phyloP scores from a whole-genome alignment of 1,284 basidiomycete species.

The Inonotus obliquus region DNA sequence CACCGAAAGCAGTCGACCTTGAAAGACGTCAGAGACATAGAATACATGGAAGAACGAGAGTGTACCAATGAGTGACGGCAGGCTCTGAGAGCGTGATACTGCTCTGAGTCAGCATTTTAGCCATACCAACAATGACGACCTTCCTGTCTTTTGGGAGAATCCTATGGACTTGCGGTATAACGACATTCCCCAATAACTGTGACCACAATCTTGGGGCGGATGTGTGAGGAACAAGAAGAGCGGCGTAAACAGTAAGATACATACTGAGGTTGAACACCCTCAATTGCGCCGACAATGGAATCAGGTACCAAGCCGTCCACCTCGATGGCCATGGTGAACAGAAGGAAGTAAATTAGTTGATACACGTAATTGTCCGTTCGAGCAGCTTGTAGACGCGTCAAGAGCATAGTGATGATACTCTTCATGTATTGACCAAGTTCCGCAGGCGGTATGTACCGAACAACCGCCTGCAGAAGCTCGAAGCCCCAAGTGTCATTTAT shows the following conservation, averaged over 20 bases:
- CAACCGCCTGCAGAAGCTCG: constrained; percentile 80
- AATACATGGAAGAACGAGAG: constrained; percentile 1
- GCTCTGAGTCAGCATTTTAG: constrained; percentile 74
- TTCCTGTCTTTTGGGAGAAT: constrained; percentile 82
- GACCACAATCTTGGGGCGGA: constrained; percentile 65
- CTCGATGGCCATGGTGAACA: constrained; percentile 72
- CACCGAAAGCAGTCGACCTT: constrained; percentile 67
- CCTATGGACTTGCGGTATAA: constrained; percentile 80
- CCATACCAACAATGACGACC: constrained; percentile 80
- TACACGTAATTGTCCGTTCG: constrained; percentile 91
- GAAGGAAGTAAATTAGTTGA: constrained; percentile 76
- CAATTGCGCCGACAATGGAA: constrained; percentile 71
- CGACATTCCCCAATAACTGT: constrained; percentile 75
- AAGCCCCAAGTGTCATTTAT: constrained; percentile 90
- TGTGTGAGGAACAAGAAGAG: neutral
- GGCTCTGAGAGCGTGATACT: constrained; percentile 62
- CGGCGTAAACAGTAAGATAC: constrained; percentile 26
- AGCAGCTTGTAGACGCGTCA: constrained; percentile 83
- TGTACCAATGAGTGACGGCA: constrained; percentile 66
- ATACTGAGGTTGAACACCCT: constrained; percentile 84
- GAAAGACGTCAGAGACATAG: neutral
- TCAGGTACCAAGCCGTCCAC: constrained; percentile 74
- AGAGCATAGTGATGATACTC: constrained; percentile 74
- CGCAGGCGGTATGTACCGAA: constrained; percentile 63
- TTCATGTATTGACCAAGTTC: constrained; percentile 74